phyloP scores from a whole-genome alignment of 139 green algal genomes.

The Pleodorina starrii region DNA sequence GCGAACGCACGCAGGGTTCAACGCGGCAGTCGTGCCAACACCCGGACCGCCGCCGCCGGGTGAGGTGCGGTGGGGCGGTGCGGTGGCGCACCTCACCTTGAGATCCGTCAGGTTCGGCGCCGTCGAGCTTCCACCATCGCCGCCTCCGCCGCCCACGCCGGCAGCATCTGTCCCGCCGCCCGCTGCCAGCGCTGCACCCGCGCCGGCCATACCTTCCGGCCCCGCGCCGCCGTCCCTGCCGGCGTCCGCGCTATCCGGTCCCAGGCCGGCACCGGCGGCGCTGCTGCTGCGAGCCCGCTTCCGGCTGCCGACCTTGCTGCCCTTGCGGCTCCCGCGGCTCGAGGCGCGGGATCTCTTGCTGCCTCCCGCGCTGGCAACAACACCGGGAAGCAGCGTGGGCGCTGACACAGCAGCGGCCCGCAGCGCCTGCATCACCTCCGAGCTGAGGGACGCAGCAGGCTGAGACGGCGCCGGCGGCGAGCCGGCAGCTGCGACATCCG shows the following conservation, averaged over 20 bases:
- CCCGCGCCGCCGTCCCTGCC: background rate
- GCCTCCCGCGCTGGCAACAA: background rate
- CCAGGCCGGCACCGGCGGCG: background rate
- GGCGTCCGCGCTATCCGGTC: background rate
- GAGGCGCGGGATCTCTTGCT: conserved; percentile 1
- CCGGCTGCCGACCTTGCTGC: background rate
- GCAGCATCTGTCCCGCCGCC: background rate
- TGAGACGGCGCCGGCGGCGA: too few species aligned
- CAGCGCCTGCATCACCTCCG: background rate
- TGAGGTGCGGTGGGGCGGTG: too few species aligned
- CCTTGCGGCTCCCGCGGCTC: background rate
- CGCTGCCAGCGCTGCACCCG: background rate
- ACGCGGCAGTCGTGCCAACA: too few species aligned
- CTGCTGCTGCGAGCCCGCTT: background rate
- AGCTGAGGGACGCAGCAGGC: background rate
- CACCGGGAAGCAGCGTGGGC: background rate
- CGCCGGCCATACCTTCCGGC: background rate
- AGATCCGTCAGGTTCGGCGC: background rate
- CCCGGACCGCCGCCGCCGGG: too few species aligned
- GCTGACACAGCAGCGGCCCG: background rate
- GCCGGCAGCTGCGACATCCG: background rate
- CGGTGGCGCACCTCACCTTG: too few species aligned
- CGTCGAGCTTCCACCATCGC: background rate
- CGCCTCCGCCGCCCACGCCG: background rate
- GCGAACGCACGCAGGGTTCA: too few species aligned